Evolutionary conservation across 352 stramenopile genomes (phyloP), one percentile per base, ranked within the genome.

Genomic region (Pythium periplocum): DNA sequence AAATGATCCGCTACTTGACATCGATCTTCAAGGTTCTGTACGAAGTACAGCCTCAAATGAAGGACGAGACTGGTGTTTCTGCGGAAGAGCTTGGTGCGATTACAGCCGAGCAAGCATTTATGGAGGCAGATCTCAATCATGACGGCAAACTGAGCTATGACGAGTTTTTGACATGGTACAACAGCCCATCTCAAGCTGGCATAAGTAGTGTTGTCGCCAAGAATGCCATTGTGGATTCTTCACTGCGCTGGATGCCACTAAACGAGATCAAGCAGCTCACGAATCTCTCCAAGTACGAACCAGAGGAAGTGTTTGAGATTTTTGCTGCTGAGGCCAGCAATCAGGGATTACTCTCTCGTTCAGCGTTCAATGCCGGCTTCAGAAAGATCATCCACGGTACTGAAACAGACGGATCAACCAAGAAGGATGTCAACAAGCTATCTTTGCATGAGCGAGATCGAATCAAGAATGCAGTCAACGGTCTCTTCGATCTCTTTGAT

Each of bases 1-100:
- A 96, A 51, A 95, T 96, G 86, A 88, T 76, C 33, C 71, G 75
- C 11, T 96, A 96, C 61, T 51, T 96, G 33, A 91, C 73, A 2
- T 83, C 81, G 6, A 91, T 96, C 37, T 96, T 96, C 57, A 90
- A 83, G 48, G 79, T 96, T 6, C 39, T 95, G 53, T 96, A 92
- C 60, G 81, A 91, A 53, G 75, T 90, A 6, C 87, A 93, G 37
- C 73, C 83, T 10, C 65, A 84, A 41, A 88, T 90, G 69, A 69
- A 69, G 6, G 45, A 72, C 8, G 71, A 90, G 59, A 86, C 80
- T 0, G 79, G 79, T 10, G 74, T 88, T 0, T 78, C 78, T 0
- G 75, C 87, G 4, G 77, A 91, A 33, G 76, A 94, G 48, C 69
- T 95, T 0, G 86, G 80, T 1, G 39, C 66, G n/a, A 78, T 93